Evolutionary conservation across 2,329 filamentous ascomycete species (phyloP), one percentile per base, ranked within the genome.

Genomic region (Endoconidiophora laricicola): DNA sequence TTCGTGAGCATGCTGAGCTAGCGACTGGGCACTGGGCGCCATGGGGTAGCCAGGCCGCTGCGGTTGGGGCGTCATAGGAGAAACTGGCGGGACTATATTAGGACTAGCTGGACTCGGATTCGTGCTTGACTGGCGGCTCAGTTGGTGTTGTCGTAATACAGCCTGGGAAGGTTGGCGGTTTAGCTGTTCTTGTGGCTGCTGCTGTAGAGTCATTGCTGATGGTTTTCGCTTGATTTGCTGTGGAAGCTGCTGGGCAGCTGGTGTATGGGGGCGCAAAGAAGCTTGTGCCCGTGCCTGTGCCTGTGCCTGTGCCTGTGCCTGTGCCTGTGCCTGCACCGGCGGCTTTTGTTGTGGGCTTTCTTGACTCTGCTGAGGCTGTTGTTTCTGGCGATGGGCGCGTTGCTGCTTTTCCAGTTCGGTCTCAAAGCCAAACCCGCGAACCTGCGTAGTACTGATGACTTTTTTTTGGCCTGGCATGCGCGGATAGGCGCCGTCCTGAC

Each of bases 401-500:
- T 46, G 44, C 18, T 38, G 44, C 44, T 46, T 39, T 12, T 50
- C 48, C 4, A 44, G 40, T 0, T 50, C 42, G 10, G 41, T 22
- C 42, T 52, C 49, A 20, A 52, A 52, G 2, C 49, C 49, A 26
- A 52, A 41, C 29, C 49, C 44, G 23, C 43, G 37, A 14, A 52
- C 40, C 18, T 48, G 44, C 12, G 49, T 47, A 24, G 40, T 43
- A 23, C 44, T 47, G 2, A 36, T n/a, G 12, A 38, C 38, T n/a
- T 23, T 43, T 12, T 26, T 23, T 26, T 47, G 49, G n/a, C 50
- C 50, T 29, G 50, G 45, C 22, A 48, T 38, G 12, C 46, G 45
- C 29, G 50, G 50, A 36, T 52, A 52, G 14, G 50, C 50, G 29
- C 50, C 45, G 50, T 52, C 41, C 33, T 52, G 50, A 38, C 46